A percentile compares a stretch with the other conserved stretches of the same genome.
phyloP scores from a whole-genome alignment of 2,329 filamentous ascomycete genomes.

The Aspergillus hortae region DNA sequence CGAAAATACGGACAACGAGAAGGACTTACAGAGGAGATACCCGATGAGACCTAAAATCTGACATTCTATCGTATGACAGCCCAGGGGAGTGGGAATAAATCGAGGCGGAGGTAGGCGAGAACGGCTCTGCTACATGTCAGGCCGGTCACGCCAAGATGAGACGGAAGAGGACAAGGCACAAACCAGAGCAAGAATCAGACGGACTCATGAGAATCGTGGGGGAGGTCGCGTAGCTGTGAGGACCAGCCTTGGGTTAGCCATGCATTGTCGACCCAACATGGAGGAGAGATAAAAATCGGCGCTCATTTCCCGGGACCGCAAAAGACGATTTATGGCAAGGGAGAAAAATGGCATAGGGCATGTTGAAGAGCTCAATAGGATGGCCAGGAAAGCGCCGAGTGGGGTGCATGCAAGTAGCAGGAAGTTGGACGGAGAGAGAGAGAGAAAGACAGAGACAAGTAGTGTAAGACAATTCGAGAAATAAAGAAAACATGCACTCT shows the following conservation, averaged over 20 bases:
- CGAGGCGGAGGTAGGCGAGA: constrained; percentile 29
- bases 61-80: constrained; percentile 35
- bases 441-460: not conserved
- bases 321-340: not conserved
- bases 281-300: not conserved
- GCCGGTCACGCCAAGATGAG: not conserved
- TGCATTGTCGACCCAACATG: constrained; percentile 1
- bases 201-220: constrained; percentile 50
- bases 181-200: constrained; percentile 54
- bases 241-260: constrained; percentile 16
- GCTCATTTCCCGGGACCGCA: not conserved
- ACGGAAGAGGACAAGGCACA: constrained; percentile 25
- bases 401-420: constrained; percentile 26
- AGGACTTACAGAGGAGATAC: constrained; percentile 39
- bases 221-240: constrained; percentile 49
- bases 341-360: not conserved
- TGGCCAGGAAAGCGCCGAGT: constrained; percentile 8
- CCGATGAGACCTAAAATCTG: constrained; percentile 33
- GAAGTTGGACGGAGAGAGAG: constrained; percentile 14
- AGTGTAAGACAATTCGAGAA: constrained; percentile 8
- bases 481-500: constrained; percentile 1
- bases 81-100: constrained; percentile 33
- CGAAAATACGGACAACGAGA: not conserved
- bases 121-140: constrained; percentile 25
- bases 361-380: constrained; percentile 9